Percentiles rank a stretch among this genome's conserved stretches.
Evolutionary conservation across 305 asterid species (phyloP).

Genomic region (Fraxinus velutina): DNA sequence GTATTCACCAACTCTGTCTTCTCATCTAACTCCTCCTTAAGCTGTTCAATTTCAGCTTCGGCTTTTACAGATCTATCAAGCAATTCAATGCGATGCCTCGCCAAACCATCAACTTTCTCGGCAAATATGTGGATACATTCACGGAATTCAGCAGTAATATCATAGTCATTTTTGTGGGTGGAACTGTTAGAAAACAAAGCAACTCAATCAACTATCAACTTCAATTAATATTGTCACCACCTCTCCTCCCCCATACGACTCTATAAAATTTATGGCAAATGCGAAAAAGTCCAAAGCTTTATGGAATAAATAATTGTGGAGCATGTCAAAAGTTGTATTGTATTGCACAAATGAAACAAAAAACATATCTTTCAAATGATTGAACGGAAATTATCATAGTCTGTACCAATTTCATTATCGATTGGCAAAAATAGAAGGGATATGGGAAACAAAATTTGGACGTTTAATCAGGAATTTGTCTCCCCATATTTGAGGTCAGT

Average conservation of each 20-base stretch:
- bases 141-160: conserved; percentile 64
- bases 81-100: conserved; percentile 63
- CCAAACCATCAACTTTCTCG: conserved; percentile 64
- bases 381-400: not conserved
- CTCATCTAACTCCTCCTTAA: conserved; percentile 70
- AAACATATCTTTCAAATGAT: not conserved
- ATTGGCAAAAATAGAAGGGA: not conserved
- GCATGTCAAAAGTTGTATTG: not conserved
- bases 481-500: not conserved
- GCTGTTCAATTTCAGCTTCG: conserved; percentile 63
- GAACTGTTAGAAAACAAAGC: conserved; percentile 39
- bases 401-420: not conserved
- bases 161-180: conserved; percentile 58
- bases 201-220: conserved; percentile 18
- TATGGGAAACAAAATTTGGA: not conserved
- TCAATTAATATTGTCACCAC: conserved; percentile 14
- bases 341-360: not conserved
- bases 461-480: not conserved
- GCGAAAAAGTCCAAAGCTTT: not conserved
- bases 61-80: conserved; percentile 66
- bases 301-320: not conserved
- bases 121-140: conserved; percentile 76
- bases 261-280: not conserved
- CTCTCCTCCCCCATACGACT: not conserved
- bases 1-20: conserved; percentile 70